phyloP scores from a whole-genome alignment of 23 red algal genomes.

The Chondrus crispus region DNA sequence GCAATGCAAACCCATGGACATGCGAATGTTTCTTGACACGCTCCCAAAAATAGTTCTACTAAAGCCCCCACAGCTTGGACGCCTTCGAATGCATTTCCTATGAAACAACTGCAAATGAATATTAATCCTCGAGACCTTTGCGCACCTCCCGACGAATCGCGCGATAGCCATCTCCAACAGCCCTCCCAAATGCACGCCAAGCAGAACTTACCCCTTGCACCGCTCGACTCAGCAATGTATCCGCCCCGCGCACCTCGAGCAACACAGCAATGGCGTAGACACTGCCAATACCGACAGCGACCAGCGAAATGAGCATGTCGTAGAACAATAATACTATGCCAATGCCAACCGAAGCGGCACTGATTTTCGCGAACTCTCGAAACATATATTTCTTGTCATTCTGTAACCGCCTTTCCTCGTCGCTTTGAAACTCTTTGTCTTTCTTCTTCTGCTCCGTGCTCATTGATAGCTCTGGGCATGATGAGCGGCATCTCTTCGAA shows the following conservation, averaged over 20 bases:
- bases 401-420: slow-evolving; percentile 10
- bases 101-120: background rate
- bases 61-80: no score
- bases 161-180: background rate
- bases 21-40: no score
- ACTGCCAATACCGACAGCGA: slow-evolving; percentile 23
- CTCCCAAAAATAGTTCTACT: no score
- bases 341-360: background rate
- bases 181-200: background rate
- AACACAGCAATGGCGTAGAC: slow-evolving; percentile 43
- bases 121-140: slow-evolving; percentile 19
- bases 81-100: no score
- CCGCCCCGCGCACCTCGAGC: slow-evolving; percentile 37
- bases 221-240: background rate
- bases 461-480: no score
- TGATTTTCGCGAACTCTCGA: slow-evolving; percentile 39
- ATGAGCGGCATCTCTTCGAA: no score
- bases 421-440: background rate
- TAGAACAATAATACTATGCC: slow-evolving; percentile 36
- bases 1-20: no score
- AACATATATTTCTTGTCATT: background rate
- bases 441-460: background rate
- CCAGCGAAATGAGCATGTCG: slow-evolving; percentile 42
- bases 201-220: background rate
- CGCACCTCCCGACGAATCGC: background rate